These are phyloP conservation scores for Psidium friedrichsthalianum DNA, from an alignment of 345 rosid genomes.

Conservation along the genomic window DNA sequence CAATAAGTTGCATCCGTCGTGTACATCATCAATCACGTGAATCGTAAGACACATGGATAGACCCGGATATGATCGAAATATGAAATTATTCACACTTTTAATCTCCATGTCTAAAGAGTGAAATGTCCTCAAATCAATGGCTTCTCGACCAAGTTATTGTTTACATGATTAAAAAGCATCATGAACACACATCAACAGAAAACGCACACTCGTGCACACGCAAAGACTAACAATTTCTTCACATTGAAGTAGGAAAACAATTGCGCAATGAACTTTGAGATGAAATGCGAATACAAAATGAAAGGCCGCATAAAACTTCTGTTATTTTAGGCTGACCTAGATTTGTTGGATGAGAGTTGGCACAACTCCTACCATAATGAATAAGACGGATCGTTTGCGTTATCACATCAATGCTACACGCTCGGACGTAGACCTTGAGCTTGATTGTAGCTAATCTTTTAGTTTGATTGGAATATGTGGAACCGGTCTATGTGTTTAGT, in stretches of 20 bases:
- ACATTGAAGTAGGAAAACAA: neutral
- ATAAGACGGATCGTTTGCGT: neutral
- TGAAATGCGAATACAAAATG: neutral
- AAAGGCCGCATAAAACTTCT: neutral
- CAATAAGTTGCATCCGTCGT: accelerated
- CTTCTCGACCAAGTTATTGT: neutral
- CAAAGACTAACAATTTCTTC: neutral
- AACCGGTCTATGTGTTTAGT: neutral
- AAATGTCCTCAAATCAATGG: neutral
- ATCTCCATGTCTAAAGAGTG: neutral
- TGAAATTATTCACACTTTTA: neutral
- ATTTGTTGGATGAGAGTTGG: neutral
- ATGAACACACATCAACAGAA: neutral
- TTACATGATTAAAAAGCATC: neutral
- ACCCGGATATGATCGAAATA: neutral
- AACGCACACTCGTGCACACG: neutral
- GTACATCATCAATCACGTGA: neutral
- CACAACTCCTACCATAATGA: neutral
- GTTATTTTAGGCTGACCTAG: neutral
- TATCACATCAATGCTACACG: neutral
- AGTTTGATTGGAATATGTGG: neutral
- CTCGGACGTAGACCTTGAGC: neutral
- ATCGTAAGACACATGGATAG: neutral
- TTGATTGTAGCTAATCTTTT: neutral
- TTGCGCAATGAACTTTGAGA: neutral